phyloP scores from a whole-genome alignment of 2,329 filamentous ascomycete species.

The Nigrograna mackinnonii region DNA sequence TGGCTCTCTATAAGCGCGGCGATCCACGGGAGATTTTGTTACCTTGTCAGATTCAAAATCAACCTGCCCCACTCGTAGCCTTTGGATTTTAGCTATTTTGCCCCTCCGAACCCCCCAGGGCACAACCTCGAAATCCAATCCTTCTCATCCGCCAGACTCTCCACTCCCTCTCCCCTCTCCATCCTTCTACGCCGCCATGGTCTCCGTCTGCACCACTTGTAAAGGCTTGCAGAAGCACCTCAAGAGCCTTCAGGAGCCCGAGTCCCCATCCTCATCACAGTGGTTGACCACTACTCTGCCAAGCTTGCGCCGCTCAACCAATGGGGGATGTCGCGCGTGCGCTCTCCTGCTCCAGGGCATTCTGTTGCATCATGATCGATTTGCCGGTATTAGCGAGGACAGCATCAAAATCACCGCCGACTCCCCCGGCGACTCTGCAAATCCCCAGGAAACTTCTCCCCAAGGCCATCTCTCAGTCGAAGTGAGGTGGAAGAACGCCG shows the following conservation, averaged over 20 bases:
- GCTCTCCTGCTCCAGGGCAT: constrained; percentile 36
- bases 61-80: too few relatives aligned
- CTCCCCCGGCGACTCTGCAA: constrained; percentile 19
- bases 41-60: too few relatives aligned
- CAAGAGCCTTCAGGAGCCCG: constrained; percentile 14
- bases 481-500: constrained; percentile 28
- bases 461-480: constrained; percentile 40
- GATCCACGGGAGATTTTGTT: too few relatives aligned
- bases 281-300: constrained; percentile 34
- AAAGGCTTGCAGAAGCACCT: constrained; percentile 37
- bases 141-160: too few relatives aligned
- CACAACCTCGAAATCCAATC: too few relatives aligned
- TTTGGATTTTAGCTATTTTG: too few relatives aligned
- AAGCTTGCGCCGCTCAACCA: constrained; percentile 29
- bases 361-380: constrained; percentile 34
- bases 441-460: constrained; percentile 7
- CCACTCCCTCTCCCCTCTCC: background rate
- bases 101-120: too few relatives aligned
- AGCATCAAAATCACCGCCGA: constrained; percentile 29
- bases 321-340: constrained; percentile 32
- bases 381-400: constrained; percentile 26
- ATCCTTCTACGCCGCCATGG: constrained; percentile 22
- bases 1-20: too few relatives aligned
- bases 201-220: constrained; percentile 35
- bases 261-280: constrained; percentile 16